A percentile compares a stretch with the other conserved stretches of the same genome.
Evolutionary conservation across 805 yeast genomes (phyloP).

Genomic region (Saturnispora sekii): DNA sequence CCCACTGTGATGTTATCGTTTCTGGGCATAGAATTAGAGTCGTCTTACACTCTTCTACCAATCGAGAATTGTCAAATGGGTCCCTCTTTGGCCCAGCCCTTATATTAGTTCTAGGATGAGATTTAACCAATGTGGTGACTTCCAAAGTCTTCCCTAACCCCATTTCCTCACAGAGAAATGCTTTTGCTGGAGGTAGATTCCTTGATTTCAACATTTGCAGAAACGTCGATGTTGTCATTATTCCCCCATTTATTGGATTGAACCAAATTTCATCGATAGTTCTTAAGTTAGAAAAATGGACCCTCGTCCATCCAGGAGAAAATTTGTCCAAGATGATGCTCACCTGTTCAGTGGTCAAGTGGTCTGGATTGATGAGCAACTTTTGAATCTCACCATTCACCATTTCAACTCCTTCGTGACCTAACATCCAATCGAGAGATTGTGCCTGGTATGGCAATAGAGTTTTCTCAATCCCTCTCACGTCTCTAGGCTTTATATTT

Average conservation of each 20-base stretch:
- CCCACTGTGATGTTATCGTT: conserved; percentile 81
- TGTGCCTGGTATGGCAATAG: conserved; percentile 39
- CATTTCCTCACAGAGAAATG: conserved; percentile 89
- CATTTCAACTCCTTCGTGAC: conserved; percentile 34
- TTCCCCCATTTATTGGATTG: conserved; percentile 41
- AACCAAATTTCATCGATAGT: conserved; percentile 28
- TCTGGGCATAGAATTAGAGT: conserved; percentile 83
- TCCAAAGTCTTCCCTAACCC: conserved; percentile 95
- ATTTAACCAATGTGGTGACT: conserved; percentile 50
- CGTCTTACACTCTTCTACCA: conserved; percentile 47
- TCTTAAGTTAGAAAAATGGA: conserved; percentile 10
- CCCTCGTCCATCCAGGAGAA: conserved; percentile 45
- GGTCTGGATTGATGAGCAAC: not conserved
- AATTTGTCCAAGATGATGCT: conserved; percentile 30
- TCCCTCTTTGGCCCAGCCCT: conserved; percentile 24
- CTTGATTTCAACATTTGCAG: conserved; percentile 14
- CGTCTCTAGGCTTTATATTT: not conserved
- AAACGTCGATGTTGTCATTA: conserved; percentile 29
- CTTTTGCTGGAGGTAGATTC: conserved; percentile 34
- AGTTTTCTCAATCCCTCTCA: conserved; percentile 17
- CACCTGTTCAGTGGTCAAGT: conserved; percentile 19
- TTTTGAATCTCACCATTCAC: conserved; percentile 15
- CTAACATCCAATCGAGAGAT: conserved; percentile 48
- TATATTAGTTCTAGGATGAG: conserved; percentile 44
- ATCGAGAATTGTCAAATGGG: conserved; percentile 33